phyloP scores from a whole-genome alignment of 495 filamentous ascomycete genomes.

The Hypoxylon fragiforme region DNA sequence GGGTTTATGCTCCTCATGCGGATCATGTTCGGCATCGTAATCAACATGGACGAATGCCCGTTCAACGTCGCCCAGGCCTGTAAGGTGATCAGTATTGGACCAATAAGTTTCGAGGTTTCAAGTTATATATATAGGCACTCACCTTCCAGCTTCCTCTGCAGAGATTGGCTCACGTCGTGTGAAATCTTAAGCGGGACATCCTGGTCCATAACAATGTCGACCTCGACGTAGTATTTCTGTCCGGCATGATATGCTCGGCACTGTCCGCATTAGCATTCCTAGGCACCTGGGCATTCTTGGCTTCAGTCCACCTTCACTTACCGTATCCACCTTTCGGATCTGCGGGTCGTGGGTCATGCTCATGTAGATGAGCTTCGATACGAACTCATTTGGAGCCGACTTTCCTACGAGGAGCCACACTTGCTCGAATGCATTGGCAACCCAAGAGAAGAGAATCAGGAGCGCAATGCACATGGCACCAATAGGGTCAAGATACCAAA shows the following conservation, averaged over 20 bases:
- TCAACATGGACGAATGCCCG: constrained; percentile 62
- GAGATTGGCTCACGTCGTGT: constrained; percentile 57
- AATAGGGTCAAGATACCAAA: constrained; percentile 60
- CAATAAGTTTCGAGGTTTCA: not conserved
- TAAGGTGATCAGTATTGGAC: constrained; percentile 3
- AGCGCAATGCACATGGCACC: constrained; percentile 59
- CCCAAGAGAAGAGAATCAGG: constrained; percentile 59
- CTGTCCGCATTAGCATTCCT: constrained; percentile 23
- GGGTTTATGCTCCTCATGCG: constrained; percentile 57
- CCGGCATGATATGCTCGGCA: constrained; percentile 60
- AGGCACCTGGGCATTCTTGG: too few species aligned
- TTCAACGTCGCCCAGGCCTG: constrained; percentile 53
- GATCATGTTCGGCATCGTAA: constrained; percentile 54
- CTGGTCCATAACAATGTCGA: constrained; percentile 61
- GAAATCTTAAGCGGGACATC: constrained; percentile 52
- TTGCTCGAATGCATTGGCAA: constrained; percentile 58
- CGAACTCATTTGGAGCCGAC: constrained; percentile 55
- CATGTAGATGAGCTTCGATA: constrained; percentile 62
- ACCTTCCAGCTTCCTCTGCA: constrained; percentile 61
- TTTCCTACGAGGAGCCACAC: constrained; percentile 61
- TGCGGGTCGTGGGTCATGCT: constrained; percentile 56
- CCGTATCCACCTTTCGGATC: constrained; percentile 58
- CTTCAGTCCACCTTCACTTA: constrained; percentile 19
- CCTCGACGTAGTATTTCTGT: constrained; percentile 59
- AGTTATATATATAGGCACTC: constrained; percentile 3